Conservation (phyloP, 2,329 filamentous ascomycete genomes). For the Didymella pomorum region DNA sequence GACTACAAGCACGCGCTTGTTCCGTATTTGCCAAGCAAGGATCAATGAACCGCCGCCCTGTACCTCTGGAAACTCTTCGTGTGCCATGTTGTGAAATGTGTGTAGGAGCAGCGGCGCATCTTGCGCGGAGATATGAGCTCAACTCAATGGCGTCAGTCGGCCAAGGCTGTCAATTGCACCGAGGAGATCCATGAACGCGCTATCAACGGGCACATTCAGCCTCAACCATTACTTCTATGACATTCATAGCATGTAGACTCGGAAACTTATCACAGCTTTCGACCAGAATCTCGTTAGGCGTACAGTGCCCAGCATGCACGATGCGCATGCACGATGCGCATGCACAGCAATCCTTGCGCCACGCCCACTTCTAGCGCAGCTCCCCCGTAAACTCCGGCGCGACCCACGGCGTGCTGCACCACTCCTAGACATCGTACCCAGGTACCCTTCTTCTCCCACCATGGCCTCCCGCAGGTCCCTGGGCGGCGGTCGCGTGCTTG, state of each 20-base stretch:
- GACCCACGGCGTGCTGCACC: constrained; percentile 20
- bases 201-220: constrained; percentile 3
- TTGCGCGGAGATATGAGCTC: constrained; percentile 37
- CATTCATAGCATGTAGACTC: neutral
- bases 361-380: constrained; percentile 26
- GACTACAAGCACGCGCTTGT: constrained; percentile 88
- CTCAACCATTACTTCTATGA: neutral
- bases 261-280: neutral
- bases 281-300: neutral
- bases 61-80: constrained; percentile 73
- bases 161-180: constrained; percentile 15
- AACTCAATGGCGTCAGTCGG: constrained; percentile 19
- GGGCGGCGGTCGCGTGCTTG: constrained; percentile 90
- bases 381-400: constrained; percentile 23
- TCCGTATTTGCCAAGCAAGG: constrained; percentile 92
- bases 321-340: constrained; percentile 19
- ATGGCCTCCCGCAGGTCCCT: constrained; percentile 67
- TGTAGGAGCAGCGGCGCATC: constrained; percentile 25
- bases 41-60: constrained; percentile 93
- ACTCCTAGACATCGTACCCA: constrained; percentile 1
- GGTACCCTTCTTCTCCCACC: constrained; percentile 16
- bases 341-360: constrained; percentile 29
- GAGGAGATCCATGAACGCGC: constrained; percentile 11
- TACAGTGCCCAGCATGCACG: constrained; percentile 6
- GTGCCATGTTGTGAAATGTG: constrained; percentile 53